Evolutionary conservation across 1,139 yeast genomes (phyloP).

Genomic region (Suhomyces chickasaworum): DNA sequence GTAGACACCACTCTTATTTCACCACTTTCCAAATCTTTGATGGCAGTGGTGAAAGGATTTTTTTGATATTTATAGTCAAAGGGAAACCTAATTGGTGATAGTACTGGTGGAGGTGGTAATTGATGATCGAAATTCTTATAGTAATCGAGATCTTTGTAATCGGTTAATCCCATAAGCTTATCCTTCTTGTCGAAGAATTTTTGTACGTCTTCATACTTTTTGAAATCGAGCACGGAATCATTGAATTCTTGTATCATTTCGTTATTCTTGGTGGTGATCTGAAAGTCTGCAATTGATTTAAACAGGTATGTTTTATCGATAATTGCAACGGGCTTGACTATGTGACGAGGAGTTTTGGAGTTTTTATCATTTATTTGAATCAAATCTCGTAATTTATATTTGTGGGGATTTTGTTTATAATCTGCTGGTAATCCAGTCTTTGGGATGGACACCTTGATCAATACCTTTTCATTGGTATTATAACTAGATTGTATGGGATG

Average conservation of each 20-base stretch:
- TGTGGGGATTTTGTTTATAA: slow-evolving; percentile 39
- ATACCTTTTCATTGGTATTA: slow-evolving; percentile 58
- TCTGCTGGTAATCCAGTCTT: slow-evolving; percentile 48
- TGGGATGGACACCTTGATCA: slow-evolving; percentile 72
- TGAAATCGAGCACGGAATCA: slow-evolving; percentile 26
- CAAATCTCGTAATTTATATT: slow-evolving; percentile 56
- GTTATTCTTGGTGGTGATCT: slow-evolving; percentile 64
- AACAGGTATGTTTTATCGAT: slow-evolving; percentile 74
- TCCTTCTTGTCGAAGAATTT: slow-evolving; percentile 43
- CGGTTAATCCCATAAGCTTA: slow-evolving; percentile 34
- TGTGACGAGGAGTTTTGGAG: slow-evolving; percentile 29
- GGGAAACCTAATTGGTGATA: slow-evolving; percentile 76
- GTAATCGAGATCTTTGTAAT: slow-evolving; percentile 29
- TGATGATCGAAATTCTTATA: slow-evolving; percentile 55
- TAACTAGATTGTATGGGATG: slow-evolving; percentile 73
- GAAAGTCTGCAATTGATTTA: slow-evolving; percentile 88
- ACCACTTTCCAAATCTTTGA: slow-evolving; percentile 67
- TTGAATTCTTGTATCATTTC: slow-evolving; percentile 42
- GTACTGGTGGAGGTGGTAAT: slow-evolving; percentile 84
- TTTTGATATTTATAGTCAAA: slow-evolving; percentile 56
- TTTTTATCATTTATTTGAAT: slow-evolving; percentile 30
- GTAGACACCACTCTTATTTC: slow-evolving; percentile 45
- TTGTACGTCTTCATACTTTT: slow-evolving; percentile 41
- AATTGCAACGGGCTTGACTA: slow-evolving; percentile 64
- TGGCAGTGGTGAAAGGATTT: slow-evolving; percentile 54